phyloP scores from a whole-genome alignment of 106 monocot species.

The Dendrobium catenatum region DNA sequence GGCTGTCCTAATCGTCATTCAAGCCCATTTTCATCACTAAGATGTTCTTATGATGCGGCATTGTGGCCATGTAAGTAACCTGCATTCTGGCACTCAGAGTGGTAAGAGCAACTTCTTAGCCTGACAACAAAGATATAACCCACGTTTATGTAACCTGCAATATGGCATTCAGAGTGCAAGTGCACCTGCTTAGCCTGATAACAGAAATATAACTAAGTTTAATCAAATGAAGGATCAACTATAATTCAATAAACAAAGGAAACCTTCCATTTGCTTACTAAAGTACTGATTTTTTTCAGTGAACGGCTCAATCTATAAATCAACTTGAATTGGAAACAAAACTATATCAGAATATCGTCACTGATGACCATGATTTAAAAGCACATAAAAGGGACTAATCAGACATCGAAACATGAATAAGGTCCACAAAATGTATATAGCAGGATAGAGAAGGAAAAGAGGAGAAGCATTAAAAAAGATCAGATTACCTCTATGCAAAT shows the following conservation, averaged over 20 bases:
- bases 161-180: neutral
- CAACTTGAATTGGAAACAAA: neutral
- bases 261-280: neutral
- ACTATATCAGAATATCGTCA: neutral
- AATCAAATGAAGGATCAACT: neutral
- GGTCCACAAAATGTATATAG: neutral
- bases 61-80: neutral
- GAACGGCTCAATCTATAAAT: neutral
- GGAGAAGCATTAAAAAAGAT: neutral
- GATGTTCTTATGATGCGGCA: no score
- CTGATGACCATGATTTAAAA: neutral
- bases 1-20: neutral
- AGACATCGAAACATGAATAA: neutral
- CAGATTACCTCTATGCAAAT: slow-evolving; percentile 93
- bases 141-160: neutral
- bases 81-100: neutral
- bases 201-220: neutral
- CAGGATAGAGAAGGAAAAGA: neutral
- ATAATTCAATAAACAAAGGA: neutral
- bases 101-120: neutral
- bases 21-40: no score
- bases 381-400: neutral
- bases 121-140: neutral
- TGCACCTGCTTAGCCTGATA: neutral
- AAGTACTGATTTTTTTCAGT: neutral